phyloP scores from a whole-genome alignment of 2,329 filamentous ascomycete species.

The Graphiopsis chlorocephala region DNA sequence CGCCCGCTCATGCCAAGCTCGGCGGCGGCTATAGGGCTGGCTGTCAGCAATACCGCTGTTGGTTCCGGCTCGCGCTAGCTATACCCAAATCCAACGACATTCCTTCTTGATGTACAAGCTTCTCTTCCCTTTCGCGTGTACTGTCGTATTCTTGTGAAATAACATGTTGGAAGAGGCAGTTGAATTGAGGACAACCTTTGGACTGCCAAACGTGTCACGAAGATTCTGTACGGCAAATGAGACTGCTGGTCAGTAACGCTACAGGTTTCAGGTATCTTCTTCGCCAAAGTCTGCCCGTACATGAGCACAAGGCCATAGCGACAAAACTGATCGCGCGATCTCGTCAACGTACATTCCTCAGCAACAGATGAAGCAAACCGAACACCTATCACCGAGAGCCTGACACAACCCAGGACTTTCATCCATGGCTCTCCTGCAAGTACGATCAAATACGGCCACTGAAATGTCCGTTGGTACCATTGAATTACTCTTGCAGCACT shows the following conservation, averaged over 20 bases:
- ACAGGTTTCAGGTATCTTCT: neutral
- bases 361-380: neutral
- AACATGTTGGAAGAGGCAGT: neutral
- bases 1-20: constrained; percentile 6
- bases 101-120: neutral
- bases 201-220: neutral
- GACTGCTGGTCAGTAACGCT: no score
- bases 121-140: neutral
- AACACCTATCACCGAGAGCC: neutral
- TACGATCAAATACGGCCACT: neutral
- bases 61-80: constrained; percentile 4
- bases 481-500: neutral
- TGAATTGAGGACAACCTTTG: neutral
- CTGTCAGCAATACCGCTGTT: neutral
- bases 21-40: neutral
- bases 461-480: neutral
- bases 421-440: neutral
- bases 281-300: neutral
- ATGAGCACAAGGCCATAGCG: neutral
- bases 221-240: neutral
- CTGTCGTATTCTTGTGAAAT: neutral
- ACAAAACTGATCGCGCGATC: neutral
- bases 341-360: neutral
- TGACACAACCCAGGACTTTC: neutral
- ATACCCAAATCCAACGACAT: constrained; percentile 11